Conservation (phyloP, 805 yeast genomes). For the Candida stauntonica region DNA sequence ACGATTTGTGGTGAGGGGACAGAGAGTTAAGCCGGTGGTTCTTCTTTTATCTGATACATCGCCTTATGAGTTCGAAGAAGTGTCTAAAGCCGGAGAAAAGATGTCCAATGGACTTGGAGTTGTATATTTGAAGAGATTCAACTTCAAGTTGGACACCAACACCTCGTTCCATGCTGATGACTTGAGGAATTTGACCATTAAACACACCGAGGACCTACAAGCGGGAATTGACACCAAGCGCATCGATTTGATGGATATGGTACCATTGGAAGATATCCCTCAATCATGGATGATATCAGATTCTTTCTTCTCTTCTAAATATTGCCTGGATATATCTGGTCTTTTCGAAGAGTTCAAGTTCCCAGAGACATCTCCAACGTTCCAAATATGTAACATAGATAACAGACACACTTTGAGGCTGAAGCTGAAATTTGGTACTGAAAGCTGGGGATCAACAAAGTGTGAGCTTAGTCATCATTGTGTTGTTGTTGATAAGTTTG, state of each 20-base stretch:
- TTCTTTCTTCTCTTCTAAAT: background rate
- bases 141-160: background rate
- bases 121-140: conserved; percentile 2
- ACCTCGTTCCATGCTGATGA: background rate
- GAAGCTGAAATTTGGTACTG: background rate
- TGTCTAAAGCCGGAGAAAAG: no score
- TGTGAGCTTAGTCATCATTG: conserved; percentile 1
- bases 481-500: conserved; percentile 6
- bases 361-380: conserved; percentile 2
- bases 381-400: conserved; percentile 7
- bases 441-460: conserved; percentile 3
- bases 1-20: conserved; percentile 5
- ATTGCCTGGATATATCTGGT: conserved; percentile 5
- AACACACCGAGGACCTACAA: background rate
- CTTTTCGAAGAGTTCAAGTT: background rate
- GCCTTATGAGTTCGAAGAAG: conserved; percentile 4
- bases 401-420: conserved; percentile 1
- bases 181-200: background rate
- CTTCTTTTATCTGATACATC: conserved; percentile 1
- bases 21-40: background rate
- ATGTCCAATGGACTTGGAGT: conserved; percentile 2
- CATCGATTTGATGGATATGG: conserved; percentile 5
- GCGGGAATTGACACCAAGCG: background rate
- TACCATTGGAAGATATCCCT: background rate
- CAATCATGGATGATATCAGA: conserved; percentile 1